Percentiles rank a stretch among this genome's conserved stretches.
Conservation (phyloP, 2,329 filamentous ascomycete species). For the Cordyceps cicadae region DNA sequence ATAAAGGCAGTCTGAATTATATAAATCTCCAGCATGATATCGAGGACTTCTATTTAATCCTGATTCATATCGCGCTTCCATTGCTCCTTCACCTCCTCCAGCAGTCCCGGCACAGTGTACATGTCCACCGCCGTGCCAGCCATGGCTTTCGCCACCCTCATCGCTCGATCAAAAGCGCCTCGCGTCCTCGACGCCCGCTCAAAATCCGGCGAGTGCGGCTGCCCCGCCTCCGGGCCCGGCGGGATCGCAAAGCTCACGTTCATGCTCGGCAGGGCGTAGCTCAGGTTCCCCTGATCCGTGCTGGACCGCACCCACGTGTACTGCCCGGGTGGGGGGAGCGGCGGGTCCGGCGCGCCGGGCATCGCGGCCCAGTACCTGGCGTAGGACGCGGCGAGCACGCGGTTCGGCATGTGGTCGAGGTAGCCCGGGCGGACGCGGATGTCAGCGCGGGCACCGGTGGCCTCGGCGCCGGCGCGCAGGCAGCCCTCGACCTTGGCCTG, state of each 20-base stretch:
- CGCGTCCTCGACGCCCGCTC: slow-evolving; percentile 17
- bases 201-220: slow-evolving; percentile 19
- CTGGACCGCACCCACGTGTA: slow-evolving; percentile 42
- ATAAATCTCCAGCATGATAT: background rate
- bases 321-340: slow-evolving; percentile 27
- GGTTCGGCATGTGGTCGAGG: slow-evolving; percentile 47
- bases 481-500: slow-evolving; percentile 34
- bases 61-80: slow-evolving; percentile 17
- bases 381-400: slow-evolving; percentile 37
- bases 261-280: slow-evolving; percentile 47
- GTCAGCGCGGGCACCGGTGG: slow-evolving; percentile 39
- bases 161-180: slow-evolving; percentile 16
- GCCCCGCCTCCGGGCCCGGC: slow-evolving; percentile 22
- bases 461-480: slow-evolving; percentile 30
- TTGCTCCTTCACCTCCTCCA: slow-evolving; percentile 17
- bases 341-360: slow-evolving; percentile 20
- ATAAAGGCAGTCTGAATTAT: background rate
- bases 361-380: slow-evolving; percentile 35
- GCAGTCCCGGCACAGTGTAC: slow-evolving; percentile 15
- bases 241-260: slow-evolving; percentile 44
- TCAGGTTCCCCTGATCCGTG: slow-evolving; percentile 52
- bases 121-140: slow-evolving; percentile 19
- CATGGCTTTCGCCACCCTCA: slow-evolving; percentile 19
- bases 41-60: background rate
- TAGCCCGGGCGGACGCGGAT: slow-evolving; percentile 34